Evolutionary conservation across 371 early-diverging fungal species (phyloP), one percentile per base, ranked within the genome.

Genomic region (Mucor saturninus): DNA sequence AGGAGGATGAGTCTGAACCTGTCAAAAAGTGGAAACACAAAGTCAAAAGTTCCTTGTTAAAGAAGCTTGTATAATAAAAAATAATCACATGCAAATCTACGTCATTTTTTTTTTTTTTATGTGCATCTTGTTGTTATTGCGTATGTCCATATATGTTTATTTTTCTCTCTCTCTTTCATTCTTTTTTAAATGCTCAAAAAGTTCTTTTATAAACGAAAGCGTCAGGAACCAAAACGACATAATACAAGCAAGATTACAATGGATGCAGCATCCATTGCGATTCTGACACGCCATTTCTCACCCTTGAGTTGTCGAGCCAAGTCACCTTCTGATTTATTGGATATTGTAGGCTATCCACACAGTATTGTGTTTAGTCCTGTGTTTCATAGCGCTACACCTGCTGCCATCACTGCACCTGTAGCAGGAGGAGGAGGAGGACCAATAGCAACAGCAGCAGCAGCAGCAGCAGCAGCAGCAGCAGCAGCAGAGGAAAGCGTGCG

Each of bases 271-370:
- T 69, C 69, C 1, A 42, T 40, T 29, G 61, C 54, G 10, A 63
- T 71, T 37, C 50, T 71, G 1, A 42, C 63, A 10, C 60, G 59
- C 21, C 70, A 65, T 30, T 73, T 73, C 39, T 59, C 64, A 2
- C 73, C 73, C 8, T 40, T 73, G 11, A 38, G 58, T 14, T 56
- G 51, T 30, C 57, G 67, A 55, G 67, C 62, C 6, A 61, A 67
- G 21, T 73, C 73, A 0, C 73, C 73, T 37, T 67, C 73, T 8
- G 70, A 70, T 60, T 29, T 73, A 26, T 54, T 73, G 6, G 70
- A 73, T 54, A 54, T 63, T 30, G 55, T 70, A 14, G 73, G 73
- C 2, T 61, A 69, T 55, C 73, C 73, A 26, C 26, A 49, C 6
- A 46, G 49, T 40, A 26, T 54, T 55, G 15, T 64, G 51, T 15